Evolutionary conservation across 2,329 filamentous ascomycete species (phyloP).

Genomic region (Elsinoe fawcettii): DNA sequence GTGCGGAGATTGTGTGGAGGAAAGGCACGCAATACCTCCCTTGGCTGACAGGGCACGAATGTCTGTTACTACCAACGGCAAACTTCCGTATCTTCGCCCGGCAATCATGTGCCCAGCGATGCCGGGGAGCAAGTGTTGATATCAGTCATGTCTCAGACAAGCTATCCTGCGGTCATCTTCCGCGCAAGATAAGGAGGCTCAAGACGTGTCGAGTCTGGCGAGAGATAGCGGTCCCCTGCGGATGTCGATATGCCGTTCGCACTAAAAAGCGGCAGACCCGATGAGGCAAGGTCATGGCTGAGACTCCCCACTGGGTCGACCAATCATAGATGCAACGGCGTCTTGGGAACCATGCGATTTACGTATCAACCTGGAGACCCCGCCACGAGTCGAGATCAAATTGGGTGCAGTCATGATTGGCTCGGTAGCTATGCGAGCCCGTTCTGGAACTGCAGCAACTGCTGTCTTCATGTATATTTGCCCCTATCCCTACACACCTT

Average conservation of each 20-base stretch:
- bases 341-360: background rate
- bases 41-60: background rate
- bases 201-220: background rate
- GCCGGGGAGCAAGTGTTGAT: background rate
- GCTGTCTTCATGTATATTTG: constrained; percentile 13
- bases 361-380: constrained; percentile 1
- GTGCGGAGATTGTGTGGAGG: too few relatives aligned
- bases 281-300: background rate
- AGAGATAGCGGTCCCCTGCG: background rate
- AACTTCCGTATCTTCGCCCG: background rate
- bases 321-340: background rate
- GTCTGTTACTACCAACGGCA: too few relatives aligned
- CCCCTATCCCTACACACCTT: background rate
- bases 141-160: background rate
- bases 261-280: constrained; percentile 5
- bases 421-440: too few relatives aligned
- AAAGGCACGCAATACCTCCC: background rate
- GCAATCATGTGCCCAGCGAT: background rate
- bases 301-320: background rate
- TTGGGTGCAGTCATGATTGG: background rate
- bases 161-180: background rate
- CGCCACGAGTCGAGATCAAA: background rate
- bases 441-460: background rate
- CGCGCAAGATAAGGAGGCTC: background rate
- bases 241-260: constrained; percentile 1